Percentiles rank a stretch among this genome's conserved stretches.
phyloP scores from a whole-genome alignment of 1,139 yeast genomes.

The Nakaseomyces bracarensis region DNA sequence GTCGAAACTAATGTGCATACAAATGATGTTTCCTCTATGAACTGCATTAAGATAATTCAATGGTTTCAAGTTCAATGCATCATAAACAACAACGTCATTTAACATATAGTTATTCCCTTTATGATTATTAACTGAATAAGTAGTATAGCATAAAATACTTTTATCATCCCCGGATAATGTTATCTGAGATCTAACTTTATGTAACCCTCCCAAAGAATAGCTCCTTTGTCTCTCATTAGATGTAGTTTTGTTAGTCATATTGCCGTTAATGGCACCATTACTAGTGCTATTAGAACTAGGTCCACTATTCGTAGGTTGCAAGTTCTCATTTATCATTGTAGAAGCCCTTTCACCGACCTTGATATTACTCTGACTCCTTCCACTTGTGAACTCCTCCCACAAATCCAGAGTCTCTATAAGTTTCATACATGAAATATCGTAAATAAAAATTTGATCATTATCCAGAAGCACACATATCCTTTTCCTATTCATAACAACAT shows the following conservation, averaged over 20 bases:
- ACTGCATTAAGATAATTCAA: slow-evolving; percentile 42
- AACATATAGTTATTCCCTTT: slow-evolving; percentile 17
- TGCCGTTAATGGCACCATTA: neutral
- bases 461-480: slow-evolving; percentile 54
- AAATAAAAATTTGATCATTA: slow-evolving; percentile 55
- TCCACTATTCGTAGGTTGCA: no score
- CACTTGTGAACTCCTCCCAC: slow-evolving; percentile 18
- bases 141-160: slow-evolving; percentile 27
- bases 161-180: slow-evolving; percentile 28
- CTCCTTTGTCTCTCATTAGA: slow-evolving; percentile 9
- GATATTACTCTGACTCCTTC: neutral
- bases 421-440: slow-evolving; percentile 66
- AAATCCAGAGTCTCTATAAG: slow-evolving; percentile 51
- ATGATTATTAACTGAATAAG: slow-evolving; percentile 19
- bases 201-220: slow-evolving; percentile 11
- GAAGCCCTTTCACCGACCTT: slow-evolving; percentile 6
- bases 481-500: slow-evolving; percentile 58
- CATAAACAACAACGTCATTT: slow-evolving; percentile 40
- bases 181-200: slow-evolving; percentile 18
- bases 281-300: neutral
- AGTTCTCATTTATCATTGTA: slow-evolving; percentile 5
- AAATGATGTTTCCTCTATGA: slow-evolving; percentile 26
- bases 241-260: neutral
- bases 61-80: slow-evolving; percentile 49
- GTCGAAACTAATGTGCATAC: slow-evolving; percentile 37